phyloP scores from a whole-genome alignment of 495 filamentous ascomycete species.

The Talaromyces borbonicus region DNA sequence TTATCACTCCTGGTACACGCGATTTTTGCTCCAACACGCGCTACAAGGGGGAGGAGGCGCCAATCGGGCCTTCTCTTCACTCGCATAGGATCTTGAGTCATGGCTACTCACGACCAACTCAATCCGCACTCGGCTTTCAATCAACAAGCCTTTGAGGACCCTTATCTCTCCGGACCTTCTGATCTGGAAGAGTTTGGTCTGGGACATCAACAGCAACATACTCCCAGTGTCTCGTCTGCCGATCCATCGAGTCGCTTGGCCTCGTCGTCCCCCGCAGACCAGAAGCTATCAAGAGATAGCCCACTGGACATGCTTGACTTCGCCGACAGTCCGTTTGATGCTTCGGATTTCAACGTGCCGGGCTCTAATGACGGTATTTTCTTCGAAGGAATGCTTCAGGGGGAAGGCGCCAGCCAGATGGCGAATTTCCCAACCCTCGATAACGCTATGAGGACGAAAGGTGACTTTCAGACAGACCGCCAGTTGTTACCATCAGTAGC shows the following conservation, averaged over 20 bases:
- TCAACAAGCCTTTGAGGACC: slow-evolving; percentile 20
- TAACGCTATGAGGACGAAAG: not conserved
- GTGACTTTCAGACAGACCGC: not conserved
- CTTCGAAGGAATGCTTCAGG: not conserved
- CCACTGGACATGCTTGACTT: slow-evolving; percentile 1
- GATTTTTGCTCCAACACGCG: not conserved
- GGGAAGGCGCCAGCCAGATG: not conserved
- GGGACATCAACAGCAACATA: slow-evolving; percentile 12
- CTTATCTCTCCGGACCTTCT: slow-evolving; percentile 29
- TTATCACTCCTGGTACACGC: too few relatives aligned
- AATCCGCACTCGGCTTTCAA: slow-evolving; percentile 9
- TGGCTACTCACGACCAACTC: slow-evolving; percentile 3
- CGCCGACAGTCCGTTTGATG: not conserved
- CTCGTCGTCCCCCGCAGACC: slow-evolving; percentile 9
- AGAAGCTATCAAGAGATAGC: slow-evolving; percentile 8
- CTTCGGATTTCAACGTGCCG: not conserved
- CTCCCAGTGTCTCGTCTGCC: slow-evolving; percentile 1
- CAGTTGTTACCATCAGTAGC: slow-evolving; percentile 15
- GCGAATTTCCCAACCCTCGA: not conserved
- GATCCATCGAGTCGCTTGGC: slow-evolving; percentile 1
- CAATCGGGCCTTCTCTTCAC: not conserved
- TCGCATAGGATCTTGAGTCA: not conserved
- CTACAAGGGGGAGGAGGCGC: not conserved
- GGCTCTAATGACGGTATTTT: not conserved
- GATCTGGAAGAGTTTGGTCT: slow-evolving; percentile 33